A percentile compares a stretch with the other conserved stretches of the same genome.
These are phyloP conservation scores for Tetraselmis striata DNA, from an alignment of 139 green algal species.

Conservation along the genomic window DNA sequence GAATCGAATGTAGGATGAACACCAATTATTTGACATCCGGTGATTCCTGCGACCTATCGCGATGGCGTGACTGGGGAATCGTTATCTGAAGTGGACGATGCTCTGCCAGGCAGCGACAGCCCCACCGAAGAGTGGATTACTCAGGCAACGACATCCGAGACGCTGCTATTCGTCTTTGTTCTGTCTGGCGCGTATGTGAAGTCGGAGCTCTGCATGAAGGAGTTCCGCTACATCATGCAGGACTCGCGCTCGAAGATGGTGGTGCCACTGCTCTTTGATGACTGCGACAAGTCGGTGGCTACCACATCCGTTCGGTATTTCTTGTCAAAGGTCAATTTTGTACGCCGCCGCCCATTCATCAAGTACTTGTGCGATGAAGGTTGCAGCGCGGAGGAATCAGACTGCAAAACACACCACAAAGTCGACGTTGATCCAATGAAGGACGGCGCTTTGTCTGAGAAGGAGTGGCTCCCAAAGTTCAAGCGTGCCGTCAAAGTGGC, in stretches of 20 bases:
- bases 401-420: too few relatives aligned
- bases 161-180: background rate
- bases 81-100: too few relatives aligned
- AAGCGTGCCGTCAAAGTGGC: background rate
- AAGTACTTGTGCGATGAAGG: background rate
- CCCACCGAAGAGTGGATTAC: background rate
- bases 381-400: too few relatives aligned
- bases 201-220: background rate
- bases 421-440: too few relatives aligned
- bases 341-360: background rate
- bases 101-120: background rate
- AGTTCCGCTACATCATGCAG: background rate
- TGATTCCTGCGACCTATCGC: too few relatives aligned
- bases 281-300: background rate
- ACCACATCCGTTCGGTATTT: background rate
- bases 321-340: background rate
- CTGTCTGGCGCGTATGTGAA: background rate
- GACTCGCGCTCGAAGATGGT: background rate
- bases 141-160: background rate
- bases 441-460: too few relatives aligned
- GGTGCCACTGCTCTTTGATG: background rate
- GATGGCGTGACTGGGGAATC: too few relatives aligned
- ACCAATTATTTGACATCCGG: too few relatives aligned
- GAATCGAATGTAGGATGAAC: too few relatives aligned
- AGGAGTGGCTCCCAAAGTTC: background rate